Evolutionary conservation across 345 rosid species (phyloP), one percentile per base, ranked within the genome.

Genomic region (Murraya koenigii): DNA sequence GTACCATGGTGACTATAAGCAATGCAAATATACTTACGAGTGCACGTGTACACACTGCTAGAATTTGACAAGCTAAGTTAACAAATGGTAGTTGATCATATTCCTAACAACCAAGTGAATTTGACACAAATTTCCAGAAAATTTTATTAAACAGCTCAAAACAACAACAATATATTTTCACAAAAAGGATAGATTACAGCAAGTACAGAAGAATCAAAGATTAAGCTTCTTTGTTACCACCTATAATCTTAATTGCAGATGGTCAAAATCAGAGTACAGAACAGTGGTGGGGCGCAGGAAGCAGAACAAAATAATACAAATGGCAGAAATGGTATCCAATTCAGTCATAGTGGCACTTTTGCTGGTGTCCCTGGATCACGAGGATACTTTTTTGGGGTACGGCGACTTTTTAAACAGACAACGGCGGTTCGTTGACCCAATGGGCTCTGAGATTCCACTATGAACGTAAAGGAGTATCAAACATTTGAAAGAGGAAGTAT

Each of bases 401-500:
- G 82, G 44, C 52, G 85, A 81, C 82, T 83, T 90, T 95, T 93
- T 69, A 87, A 77, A 82, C 93, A 93, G 66, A 92, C 73, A 33
- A 93, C 82, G n/a, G 96, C 94, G 73, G 94, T 95, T 79, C 94
- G 75, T 83, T 85, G 94, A 74, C 98, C 98, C 39, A 81, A 85
- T 71, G 94, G 96, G 82, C 98, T 86, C 75, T 88, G 93, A 61
- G 99, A 95, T 83, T 92, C 90, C 79, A 93, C 99, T 95, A 86
- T 78, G 89, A 66, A 14, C 72, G 36, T 35, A 62, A 60, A 82
- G 20, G 39, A 78, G n/a, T 68, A 59, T 25, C 39, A 41, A 72
- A 47, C 60, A 74, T 47, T 69, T 78, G 71, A 56, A 56, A 30
- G 30, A 52, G 82, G 73, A 69, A 58, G 72, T 59, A 68, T 39